Conservation (phyloP, 352 stramenopile species). For the Phytophthora kernoviae region DNA sequence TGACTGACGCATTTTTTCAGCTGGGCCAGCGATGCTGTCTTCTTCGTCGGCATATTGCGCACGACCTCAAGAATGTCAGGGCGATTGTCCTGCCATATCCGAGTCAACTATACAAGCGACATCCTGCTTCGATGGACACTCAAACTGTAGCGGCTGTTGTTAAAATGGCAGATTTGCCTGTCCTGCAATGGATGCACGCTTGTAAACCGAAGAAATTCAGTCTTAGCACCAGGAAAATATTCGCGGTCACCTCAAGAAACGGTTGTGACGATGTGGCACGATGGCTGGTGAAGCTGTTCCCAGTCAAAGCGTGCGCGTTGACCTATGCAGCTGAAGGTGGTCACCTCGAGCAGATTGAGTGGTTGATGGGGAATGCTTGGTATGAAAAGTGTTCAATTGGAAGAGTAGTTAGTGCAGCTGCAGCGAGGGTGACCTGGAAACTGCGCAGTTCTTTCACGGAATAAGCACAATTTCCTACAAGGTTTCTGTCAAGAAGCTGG, state of each 20-base stretch:
- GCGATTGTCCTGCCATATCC: slow-evolving; percentile 10
- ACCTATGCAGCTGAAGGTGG: not conserved
- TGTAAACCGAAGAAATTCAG: not conserved
- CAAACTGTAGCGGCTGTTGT: not conserved
- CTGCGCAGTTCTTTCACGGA: not conserved
- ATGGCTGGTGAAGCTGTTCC: not conserved
- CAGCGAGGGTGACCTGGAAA: not conserved
- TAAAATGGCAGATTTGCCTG: not conserved
- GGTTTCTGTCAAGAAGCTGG: not conserved
- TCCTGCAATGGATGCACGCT: not conserved
- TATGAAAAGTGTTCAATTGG: not conserved
- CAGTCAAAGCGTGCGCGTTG: not conserved
- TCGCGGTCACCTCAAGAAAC: not conserved
- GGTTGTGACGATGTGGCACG: not conserved
- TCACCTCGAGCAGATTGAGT: not conserved
- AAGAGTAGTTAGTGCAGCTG: not conserved
- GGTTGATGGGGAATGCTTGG: not conserved
- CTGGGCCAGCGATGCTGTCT: slow-evolving; percentile 10
- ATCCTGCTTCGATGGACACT: not conserved
- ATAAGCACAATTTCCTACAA: not conserved
- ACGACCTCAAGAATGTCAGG: slow-evolving; percentile 1
- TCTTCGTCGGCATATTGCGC: slow-evolving; percentile 23
- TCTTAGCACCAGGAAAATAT: not conserved
- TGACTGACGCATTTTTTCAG: slow-evolving; percentile 13
- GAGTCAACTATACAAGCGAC: too few relatives aligned